These are phyloP conservation scores for Datura wrightii DNA, from an alignment of 257 asterid genomes.

Conservation along the genomic window DNA sequence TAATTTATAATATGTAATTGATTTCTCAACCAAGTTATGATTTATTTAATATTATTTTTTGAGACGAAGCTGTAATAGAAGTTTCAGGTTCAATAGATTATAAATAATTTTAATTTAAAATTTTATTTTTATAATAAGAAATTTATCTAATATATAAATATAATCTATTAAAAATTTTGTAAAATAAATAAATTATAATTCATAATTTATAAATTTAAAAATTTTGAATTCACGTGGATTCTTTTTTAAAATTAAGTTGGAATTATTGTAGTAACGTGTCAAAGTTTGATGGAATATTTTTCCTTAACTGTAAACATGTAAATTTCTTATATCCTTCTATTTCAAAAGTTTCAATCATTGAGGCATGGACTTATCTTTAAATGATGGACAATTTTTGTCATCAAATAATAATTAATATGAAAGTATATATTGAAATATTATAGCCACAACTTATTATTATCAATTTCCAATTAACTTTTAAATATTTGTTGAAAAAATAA, in stretches of 20 bases:
- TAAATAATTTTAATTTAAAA: too few species aligned
- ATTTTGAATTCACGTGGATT: background rate
- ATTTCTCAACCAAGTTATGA: too few species aligned
- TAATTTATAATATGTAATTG: too few species aligned
- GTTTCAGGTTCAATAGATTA: background rate
- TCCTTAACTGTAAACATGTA: background rate
- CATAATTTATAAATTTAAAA: background rate
- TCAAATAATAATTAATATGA: background rate
- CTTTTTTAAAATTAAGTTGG: background rate
- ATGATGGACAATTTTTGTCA: constrained; percentile 11
- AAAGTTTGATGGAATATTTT: background rate
- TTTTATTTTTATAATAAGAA: too few species aligned
- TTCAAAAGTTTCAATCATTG: background rate
- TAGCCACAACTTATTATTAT: background rate
- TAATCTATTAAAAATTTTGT: background rate
- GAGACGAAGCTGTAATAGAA: background rate
- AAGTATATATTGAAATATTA: background rate
- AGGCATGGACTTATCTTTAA: background rate
- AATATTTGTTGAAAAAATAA: background rate
- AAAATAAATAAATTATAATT: background rate
- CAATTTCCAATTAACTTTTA: background rate
- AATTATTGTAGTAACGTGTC: background rate
- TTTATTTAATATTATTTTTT: background rate
- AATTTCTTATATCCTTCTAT: background rate
- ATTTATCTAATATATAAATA: background rate